phyloP scores from a whole-genome alignment of 108 stramenopile species.

The Seminavis robusta region DNA sequence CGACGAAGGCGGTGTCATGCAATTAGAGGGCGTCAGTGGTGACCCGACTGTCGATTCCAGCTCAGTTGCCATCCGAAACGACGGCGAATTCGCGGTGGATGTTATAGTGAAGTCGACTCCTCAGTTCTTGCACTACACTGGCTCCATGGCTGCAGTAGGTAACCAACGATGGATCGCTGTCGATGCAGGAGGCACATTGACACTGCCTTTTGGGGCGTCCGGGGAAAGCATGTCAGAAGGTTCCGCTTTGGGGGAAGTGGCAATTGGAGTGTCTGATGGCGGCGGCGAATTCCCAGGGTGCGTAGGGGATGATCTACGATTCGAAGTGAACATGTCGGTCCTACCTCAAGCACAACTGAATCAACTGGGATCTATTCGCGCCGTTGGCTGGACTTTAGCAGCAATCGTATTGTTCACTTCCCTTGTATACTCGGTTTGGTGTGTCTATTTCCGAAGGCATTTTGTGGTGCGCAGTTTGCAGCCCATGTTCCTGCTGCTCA shows the following conservation, averaged over 20 bases:
- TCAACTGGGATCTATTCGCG: slow-evolving; percentile 6
- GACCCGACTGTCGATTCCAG: neutral
- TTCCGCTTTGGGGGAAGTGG: neutral
- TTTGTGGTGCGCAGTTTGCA: slow-evolving; percentile 9
- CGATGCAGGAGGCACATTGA: too few species aligned
- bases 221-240: neutral
- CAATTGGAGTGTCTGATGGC: neutral
- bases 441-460: neutral
- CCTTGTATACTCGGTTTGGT: slow-evolving; percentile 4
- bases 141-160: neutral
- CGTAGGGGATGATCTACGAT: neutral
- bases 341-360: slow-evolving; percentile 5
- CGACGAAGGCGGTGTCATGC: neutral
- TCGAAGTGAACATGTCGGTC: slow-evolving; percentile 8
- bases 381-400: slow-evolving; percentile 3
- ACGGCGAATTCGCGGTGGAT: neutral
- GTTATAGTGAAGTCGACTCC: neutral
- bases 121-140: too few species aligned
- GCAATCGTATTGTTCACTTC: slow-evolving; percentile 8
- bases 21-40: neutral
- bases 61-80: neutral
- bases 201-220: neutral
- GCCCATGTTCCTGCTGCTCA: slow-evolving; percentile 22
- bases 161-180: neutral
- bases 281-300: neutral